Evolutionary conservation across 2,329 filamentous ascomycete genomes (phyloP).

Genomic region (Cordyceps javanica): DNA sequence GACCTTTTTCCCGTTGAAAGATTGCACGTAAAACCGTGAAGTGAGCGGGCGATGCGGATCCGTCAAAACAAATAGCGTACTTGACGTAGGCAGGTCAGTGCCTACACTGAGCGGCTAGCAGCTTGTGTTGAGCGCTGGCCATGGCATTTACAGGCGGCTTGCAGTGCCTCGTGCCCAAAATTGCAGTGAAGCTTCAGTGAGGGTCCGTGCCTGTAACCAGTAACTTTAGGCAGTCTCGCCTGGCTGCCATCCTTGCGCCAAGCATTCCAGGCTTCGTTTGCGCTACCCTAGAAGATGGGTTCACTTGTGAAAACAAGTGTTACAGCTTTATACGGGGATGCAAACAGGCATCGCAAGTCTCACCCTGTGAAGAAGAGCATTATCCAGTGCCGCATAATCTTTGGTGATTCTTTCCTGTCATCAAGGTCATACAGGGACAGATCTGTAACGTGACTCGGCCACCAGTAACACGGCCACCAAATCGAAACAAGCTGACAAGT

Average conservation of each 20-base stretch:
- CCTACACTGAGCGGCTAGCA: not conserved
- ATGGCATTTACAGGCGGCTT: not conserved
- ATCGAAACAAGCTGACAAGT: no score
- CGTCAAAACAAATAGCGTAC: slow-evolving; percentile 4
- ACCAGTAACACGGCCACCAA: no score
- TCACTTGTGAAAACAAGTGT: no score
- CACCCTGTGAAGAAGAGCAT: no score
- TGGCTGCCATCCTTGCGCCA: no score
- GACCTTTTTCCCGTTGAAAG: not conserved
- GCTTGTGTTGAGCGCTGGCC: not conserved
- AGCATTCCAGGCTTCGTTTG: not conserved
- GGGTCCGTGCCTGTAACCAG: not conserved
- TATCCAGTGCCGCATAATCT: no score
- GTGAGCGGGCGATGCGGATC: slow-evolving; percentile 6
- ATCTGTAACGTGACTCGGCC: no score
- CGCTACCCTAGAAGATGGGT: not conserved
- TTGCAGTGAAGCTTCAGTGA: not conserved
- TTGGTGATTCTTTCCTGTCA: no score
- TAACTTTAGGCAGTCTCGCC: no score
- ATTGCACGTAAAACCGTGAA: slow-evolving; percentile 4
- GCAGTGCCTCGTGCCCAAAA: not conserved
- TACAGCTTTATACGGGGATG: no score
- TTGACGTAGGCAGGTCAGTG: not conserved
- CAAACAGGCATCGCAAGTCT: no score
- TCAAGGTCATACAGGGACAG: no score